A percentile compares a stretch with the other conserved stretches of the same genome.
Conservation (phyloP, 2,329 filamentous ascomycete species). For the Graphiopsis chlorocephala region DNA sequence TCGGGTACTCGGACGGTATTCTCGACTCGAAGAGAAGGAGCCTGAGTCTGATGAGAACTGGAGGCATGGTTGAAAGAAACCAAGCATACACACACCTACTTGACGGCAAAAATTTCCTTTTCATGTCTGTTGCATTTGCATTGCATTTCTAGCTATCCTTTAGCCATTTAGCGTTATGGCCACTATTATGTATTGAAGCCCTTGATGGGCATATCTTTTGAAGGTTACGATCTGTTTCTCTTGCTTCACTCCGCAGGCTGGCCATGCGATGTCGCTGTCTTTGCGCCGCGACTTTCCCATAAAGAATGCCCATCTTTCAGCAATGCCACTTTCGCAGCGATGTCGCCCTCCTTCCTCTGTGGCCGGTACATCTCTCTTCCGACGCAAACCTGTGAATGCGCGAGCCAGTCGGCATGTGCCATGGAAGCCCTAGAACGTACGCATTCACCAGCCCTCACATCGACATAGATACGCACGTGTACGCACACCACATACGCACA, state of each 20-base stretch:
- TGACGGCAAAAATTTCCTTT: not conserved
- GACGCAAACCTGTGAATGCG: not conserved
- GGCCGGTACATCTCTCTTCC: not conserved
- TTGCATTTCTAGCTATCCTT: not conserved
- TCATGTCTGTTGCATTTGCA: not conserved
- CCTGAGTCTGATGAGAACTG: conserved; percentile 20
- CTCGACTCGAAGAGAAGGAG: conserved; percentile 22
- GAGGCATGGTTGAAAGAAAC: not conserved
- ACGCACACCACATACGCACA: not conserved
- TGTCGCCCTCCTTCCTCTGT: not conserved
- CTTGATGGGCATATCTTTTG: not conserved
- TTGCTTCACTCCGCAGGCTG: not conserved
- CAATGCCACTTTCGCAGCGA: no score
- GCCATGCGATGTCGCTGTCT: not conserved
- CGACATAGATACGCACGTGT: not conserved
- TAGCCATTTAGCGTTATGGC: not conserved
- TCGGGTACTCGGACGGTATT: conserved; percentile 23
- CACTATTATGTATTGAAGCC: not conserved
- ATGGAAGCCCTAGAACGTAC: not conserved
- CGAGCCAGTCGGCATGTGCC: not conserved
- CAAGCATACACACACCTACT: not conserved
- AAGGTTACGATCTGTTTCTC: not conserved
- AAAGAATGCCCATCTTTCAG: no score
- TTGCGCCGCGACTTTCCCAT: not conserved
- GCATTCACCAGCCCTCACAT: not conserved